Conservation (phyloP, 116 monocot species). For the Papilionanthe hybrid region DNA sequence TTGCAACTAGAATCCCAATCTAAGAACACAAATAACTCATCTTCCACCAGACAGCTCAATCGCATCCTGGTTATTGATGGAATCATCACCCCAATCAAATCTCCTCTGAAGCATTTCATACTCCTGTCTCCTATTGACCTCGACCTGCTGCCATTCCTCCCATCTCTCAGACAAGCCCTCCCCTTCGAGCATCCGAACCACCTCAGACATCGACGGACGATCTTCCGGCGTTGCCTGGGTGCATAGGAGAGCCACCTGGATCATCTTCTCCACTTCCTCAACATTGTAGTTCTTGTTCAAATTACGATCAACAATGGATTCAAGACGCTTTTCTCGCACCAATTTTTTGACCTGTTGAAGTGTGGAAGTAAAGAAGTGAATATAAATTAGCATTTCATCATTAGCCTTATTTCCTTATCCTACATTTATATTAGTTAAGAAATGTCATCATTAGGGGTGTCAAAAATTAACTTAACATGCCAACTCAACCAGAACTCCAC, state of each 20-base stretch:
- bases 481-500: too few relatives aligned
- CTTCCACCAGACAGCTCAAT: slow-evolving; percentile 69
- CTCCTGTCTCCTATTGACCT: slow-evolving; percentile 60
- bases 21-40: slow-evolving; percentile 6
- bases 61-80: slow-evolving; percentile 54
- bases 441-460: neutral
- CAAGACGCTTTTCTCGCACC: slow-evolving; percentile 60
- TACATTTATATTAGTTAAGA: neutral
- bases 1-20: neutral
- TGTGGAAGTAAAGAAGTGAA: neutral
- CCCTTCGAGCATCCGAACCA: slow-evolving; percentile 84
- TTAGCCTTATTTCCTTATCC: neutral
- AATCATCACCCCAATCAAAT: slow-evolving; percentile 70
- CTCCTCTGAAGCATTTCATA: slow-evolving; percentile 58
- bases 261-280: slow-evolving; percentile 72
- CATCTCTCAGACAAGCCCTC: slow-evolving; percentile 75
- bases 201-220: slow-evolving; percentile 72
- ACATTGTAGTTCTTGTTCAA: slow-evolving; percentile 39
- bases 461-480: too few relatives aligned
- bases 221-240: slow-evolving; percentile 78
- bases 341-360: slow-evolving; percentile 40
- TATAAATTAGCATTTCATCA: neutral
- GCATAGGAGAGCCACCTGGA: slow-evolving; percentile 79
- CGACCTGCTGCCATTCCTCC: slow-evolving; percentile 89
- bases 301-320: slow-evolving; percentile 64